phyloP scores from a whole-genome alignment of 2,329 filamentous ascomycete species.

The Ascochyta fabae region DNA sequence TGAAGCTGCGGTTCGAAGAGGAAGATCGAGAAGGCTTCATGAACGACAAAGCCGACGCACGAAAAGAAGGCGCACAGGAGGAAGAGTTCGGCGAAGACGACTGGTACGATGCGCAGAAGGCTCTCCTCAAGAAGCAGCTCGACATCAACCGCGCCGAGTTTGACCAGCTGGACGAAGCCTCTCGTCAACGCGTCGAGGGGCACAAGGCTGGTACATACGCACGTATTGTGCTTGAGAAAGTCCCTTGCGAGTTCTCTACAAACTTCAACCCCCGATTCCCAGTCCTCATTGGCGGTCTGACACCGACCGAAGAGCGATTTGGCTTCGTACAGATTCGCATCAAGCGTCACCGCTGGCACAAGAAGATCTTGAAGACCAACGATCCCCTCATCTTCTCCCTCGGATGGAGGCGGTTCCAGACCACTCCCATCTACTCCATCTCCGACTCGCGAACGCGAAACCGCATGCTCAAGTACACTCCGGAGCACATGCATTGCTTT shows the following conservation, averaged over 20 bases:
- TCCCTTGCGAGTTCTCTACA: constrained; percentile 87
- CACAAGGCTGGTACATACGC: constrained; percentile 92
- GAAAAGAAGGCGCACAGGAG: constrained; percentile 69
- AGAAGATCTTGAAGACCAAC: constrained; percentile 98
- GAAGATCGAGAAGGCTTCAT: constrained; percentile 96
- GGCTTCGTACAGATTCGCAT: constrained; percentile 95
- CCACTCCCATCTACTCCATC: constrained; percentile 90
- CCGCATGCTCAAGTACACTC: constrained; percentile 98
- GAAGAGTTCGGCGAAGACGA: constrained; percentile 94
- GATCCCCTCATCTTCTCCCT: constrained; percentile 97
- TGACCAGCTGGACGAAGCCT: constrained; percentile 81
- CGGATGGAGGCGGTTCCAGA: constrained; percentile 95
- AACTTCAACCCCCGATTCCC: constrained; percentile 84
- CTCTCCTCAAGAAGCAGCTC: constrained; percentile 90
- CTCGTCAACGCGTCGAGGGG: constrained; percentile 84
- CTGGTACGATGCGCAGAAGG: constrained; percentile 98
- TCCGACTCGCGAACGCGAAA: constrained; percentile 92
- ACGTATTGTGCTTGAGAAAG: constrained; percentile 84
- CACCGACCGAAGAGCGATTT: constrained; percentile 92
- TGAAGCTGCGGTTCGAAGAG: constrained; percentile 93
- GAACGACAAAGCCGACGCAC: constrained; percentile 82
- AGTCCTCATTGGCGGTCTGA: constrained; percentile 88
- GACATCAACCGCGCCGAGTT: constrained; percentile 97
- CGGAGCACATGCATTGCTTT: constrained; percentile 99
- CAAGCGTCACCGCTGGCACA: constrained; percentile 98